Evolutionary conservation across 2,329 filamentous ascomycete species (phyloP).

Genomic region (Botrytis hyacinthi): DNA sequence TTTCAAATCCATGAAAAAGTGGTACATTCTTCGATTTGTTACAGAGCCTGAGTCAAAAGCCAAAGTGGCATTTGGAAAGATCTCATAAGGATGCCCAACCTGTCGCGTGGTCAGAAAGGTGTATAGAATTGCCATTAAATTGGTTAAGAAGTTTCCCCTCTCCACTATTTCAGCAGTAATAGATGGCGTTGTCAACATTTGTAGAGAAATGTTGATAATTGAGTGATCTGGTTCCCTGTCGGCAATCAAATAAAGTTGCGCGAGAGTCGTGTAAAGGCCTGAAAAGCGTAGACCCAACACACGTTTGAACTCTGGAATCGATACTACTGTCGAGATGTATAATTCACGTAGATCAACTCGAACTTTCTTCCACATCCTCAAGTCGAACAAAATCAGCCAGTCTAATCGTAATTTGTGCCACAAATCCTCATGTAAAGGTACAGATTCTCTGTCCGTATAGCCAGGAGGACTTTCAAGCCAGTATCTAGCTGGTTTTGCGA

Average conservation of each 20-base stretch:
- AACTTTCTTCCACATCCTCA: conserved; percentile 95
- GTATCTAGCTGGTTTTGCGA: conserved; percentile 70
- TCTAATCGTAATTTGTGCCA: conserved; percentile 87
- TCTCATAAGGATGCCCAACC: conserved; percentile 88
- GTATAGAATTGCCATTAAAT: conserved; percentile 92
- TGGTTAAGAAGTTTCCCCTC: conserved; percentile 92
- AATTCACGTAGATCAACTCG: conserved; percentile 86
- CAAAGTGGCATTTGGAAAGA: conserved; percentile 80
- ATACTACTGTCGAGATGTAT: conserved; percentile 94
- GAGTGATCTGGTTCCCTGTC: conserved; percentile 97
- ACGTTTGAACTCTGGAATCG: conserved; percentile 93
- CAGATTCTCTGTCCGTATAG: conserved; percentile 60
- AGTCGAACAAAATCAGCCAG: conserved; percentile 90
- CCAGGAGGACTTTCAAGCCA: conserved; percentile 80
- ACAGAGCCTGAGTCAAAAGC: conserved; percentile 94
- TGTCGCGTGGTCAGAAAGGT: conserved; percentile 95
- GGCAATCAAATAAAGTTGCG: conserved; percentile 92
- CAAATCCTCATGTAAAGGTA: conserved; percentile 78
- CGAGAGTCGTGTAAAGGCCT: conserved; percentile 87
- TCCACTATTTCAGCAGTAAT: conserved; percentile 96
- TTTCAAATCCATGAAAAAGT: conserved; percentile 93
- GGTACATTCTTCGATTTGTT: conserved; percentile 92
- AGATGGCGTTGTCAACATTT: conserved; percentile 94
- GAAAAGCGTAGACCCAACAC: conserved; percentile 91
- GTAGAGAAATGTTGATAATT: conserved; percentile 94